Evolutionary conservation across 2,329 filamentous ascomycete genomes (phyloP).

Genomic region (Periconia sp.): DNA sequence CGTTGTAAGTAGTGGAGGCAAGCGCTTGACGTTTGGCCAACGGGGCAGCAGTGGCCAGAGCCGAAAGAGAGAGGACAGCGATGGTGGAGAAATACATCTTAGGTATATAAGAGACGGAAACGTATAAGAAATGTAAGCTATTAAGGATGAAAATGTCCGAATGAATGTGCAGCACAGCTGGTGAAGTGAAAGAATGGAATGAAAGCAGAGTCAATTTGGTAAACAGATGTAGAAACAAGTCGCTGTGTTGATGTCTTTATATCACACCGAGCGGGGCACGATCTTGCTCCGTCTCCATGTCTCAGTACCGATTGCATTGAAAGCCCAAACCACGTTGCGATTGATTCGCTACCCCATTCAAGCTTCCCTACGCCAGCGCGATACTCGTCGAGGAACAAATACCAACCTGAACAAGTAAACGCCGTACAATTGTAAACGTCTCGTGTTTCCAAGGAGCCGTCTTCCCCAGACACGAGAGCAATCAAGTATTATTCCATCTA

Average conservation of each 20-base stretch:
- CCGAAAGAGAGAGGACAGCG: conserved; percentile 28
- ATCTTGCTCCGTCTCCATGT: too few species aligned
- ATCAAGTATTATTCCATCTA: background rate
- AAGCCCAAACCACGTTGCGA: background rate
- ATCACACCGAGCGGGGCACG: too few species aligned
- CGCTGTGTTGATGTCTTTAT: too few species aligned
- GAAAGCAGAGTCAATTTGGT: conserved; percentile 35
- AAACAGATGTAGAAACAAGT: conserved; percentile 8
- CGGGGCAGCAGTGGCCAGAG: conserved; percentile 29
- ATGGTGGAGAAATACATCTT: conserved; percentile 33
- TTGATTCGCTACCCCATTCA: background rate
- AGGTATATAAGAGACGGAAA: conserved; percentile 1
- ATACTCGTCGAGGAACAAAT: background rate
- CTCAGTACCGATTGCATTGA: too few species aligned
- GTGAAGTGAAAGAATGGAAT: conserved; percentile 11
- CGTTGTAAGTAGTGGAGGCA: conserved; percentile 34
- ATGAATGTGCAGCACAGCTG: conserved; percentile 30
- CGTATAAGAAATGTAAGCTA: background rate
- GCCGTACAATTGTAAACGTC: conserved; percentile 5
- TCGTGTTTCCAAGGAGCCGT: background rate
- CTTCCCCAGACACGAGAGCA: background rate
- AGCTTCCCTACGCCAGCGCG: background rate
- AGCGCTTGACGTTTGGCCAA: conserved; percentile 26
- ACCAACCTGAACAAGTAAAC: background rate
- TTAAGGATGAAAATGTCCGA: conserved; percentile 3